Base-by-base conservation (phyloP, 2,329 filamentous ascomycete species). In the Coniochaeta sp. region DNA sequence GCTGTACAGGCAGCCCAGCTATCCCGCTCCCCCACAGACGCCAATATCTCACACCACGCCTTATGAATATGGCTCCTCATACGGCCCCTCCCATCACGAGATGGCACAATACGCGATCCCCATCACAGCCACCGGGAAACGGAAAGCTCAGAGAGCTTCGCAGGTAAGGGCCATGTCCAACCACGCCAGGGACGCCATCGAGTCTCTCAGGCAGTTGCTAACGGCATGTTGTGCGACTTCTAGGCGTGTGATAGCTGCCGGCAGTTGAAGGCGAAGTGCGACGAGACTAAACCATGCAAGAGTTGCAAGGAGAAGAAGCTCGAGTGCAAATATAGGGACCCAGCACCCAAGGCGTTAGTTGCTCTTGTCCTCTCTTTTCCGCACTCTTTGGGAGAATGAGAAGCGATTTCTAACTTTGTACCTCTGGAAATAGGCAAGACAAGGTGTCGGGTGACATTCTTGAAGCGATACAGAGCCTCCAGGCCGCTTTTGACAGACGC, bases 171-270 rank as follows among this genome's bases (percentile, higher is more conserved):
- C 11, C 17, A 47, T 50, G 24, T 40, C 14, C 14, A 47, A 26
- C 64, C 57, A n/a, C n/a, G n/a, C n/a, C n/a, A n/a, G 7, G 6
- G 12, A 43, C 24, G 11, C 19, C 28, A 47, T 11, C 24, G 17
- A 4, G 26, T 54, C 6, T n/a, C 3, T 22, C 19, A 47, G 14
- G 1, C 31, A 38, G 31, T 36, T 22, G 40, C 40, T 60, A 60
- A 64, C 47, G 34, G 19, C 19, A 8, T 4, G n/a, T 24, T 11
- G 17, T 56, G n/a, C 26, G 1, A 40, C 19, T 33, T 33, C 50
- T 67, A 96, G 88, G 95, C 95, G 40, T 99, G 95, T 74, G 92
- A 96, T 69, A 90, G 89, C 72, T 96, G 92, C 74, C 87, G 92
- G 61, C 84, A 89, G 62, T 82, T 93, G 43, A 96, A 96, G 74